phyloP scores from a whole-genome alignment of 2,329 filamentous ascomycete genomes.

The Alternaria burnsii region DNA sequence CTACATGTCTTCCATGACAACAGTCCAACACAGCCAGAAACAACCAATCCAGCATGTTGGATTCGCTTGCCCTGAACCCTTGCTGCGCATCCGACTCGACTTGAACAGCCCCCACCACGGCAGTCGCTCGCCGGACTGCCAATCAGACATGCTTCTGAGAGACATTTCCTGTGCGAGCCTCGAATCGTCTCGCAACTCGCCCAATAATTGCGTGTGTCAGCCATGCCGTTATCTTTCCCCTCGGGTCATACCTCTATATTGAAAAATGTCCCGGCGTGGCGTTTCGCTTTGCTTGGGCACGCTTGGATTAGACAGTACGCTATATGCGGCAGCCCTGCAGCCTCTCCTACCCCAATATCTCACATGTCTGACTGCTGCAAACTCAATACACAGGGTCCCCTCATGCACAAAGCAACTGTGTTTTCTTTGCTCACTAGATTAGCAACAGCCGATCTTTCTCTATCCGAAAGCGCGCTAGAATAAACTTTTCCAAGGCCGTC shows the following conservation, averaged over 20 bases:
- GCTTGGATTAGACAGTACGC: slow-evolving; percentile 1
- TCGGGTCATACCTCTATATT: slow-evolving; percentile 13
- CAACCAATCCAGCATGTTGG: background rate
- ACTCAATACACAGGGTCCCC: background rate
- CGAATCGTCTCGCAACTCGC: background rate
- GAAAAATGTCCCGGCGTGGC: slow-evolving; percentile 10
- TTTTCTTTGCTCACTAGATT: background rate
- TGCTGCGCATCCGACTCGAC: background rate
- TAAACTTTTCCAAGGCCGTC: slow-evolving; percentile 1
- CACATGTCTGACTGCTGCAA: background rate
- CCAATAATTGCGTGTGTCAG: slow-evolving; percentile 7
- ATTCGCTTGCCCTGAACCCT: too few species aligned
- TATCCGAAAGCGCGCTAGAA: background rate
- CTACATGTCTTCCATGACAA: background rate
- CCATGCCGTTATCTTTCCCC: slow-evolving; percentile 14
- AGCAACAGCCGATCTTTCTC: background rate
- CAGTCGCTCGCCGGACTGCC: slow-evolving; percentile 1
- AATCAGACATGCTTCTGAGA: background rate
- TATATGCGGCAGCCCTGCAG: background rate
- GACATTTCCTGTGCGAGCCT: background rate
- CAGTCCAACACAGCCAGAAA: too few species aligned
- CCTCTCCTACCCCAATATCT: background rate
- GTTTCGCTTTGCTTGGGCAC: background rate
- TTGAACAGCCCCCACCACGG: background rate
- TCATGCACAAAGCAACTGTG: background rate